Base-by-base conservation (phyloP, 2,329 filamentous ascomycete species). In the Phyllosticta citribraziliensis region DNA sequence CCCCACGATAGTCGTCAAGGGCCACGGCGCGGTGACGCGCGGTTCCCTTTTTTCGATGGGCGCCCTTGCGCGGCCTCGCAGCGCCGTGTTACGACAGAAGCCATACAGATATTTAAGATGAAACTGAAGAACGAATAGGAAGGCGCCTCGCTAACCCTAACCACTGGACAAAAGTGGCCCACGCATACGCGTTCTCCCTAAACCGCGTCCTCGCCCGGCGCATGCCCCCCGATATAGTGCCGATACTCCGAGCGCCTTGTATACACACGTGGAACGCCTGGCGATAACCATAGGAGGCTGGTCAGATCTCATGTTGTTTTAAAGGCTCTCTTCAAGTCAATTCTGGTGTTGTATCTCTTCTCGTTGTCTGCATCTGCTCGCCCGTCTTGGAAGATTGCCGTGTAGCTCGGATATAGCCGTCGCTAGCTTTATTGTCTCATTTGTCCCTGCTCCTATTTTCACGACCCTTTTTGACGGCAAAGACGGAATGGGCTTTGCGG, bases 101-200 rank as follows among this genome's bases (percentile, higher is more conserved):
- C 9, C 8, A 5, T 19, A 33, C 33, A 30, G 52, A 35, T 35
- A 47, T 51, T 52, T 30, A 52, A 51, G 35, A 56, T 40, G 22
- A 17, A 56, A 52, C 55, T 20, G 19, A 24, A 17, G 8, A n/a
- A 10, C 40, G 24, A 35, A 35, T 50, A 51, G 35, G 12, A 20
- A 25, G 40, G 17, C 33, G 40, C 24, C 53, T 19, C 53, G 52
- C 51, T 52, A 52, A 40, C 19, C 40, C 58, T 14, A 35, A 52
- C n/a, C 30, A 17, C 30, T 33, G 30, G 27, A 52, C 53, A 40
- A 35, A 52, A 19, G 19, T 60, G 58, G 35, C 35, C 35, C 53
- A 33, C 40, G 52, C 50, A 40, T 40, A 60, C 58, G 58, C 58
- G 35, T 60, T 60, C 58, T 19, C 58, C 19, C 52, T 22, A 8